phyloP scores from a whole-genome alignment of 148 eudicot genomes.

The Persicaria maculosa region DNA sequence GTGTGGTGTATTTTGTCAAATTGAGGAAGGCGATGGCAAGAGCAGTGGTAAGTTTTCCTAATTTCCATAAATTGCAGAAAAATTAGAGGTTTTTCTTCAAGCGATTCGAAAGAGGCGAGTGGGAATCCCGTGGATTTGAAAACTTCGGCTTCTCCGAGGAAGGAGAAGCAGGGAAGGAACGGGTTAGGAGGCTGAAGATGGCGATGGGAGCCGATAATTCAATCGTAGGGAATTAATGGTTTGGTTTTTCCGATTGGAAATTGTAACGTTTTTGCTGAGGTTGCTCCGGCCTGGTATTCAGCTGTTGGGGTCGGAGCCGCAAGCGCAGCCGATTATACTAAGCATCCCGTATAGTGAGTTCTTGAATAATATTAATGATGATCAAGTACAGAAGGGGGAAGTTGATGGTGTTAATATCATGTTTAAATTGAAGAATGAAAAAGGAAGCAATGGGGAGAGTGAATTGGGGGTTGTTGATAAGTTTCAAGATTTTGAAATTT shows the following conservation, averaged over 20 bases:
- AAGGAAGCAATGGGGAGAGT: conserved; percentile 20
- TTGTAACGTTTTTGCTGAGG: conserved; percentile 66
- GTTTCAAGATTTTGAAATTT: conserved; percentile 52
- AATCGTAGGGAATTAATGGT: conserved; percentile 60
- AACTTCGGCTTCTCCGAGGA: conserved; percentile 28
- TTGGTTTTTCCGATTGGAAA: conserved; percentile 61
- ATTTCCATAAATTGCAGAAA: no score
- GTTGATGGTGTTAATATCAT: conserved; percentile 82
- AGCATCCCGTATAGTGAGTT: conserved; percentile 87
- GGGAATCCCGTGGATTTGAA: conserved; percentile 23
- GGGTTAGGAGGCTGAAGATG: conserved; percentile 46
- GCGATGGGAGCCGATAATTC: conserved; percentile 76
- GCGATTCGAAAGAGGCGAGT: conserved; percentile 32
- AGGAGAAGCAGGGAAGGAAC: conserved; percentile 48
- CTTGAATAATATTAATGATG: conserved; percentile 52
- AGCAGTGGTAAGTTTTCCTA: no score
- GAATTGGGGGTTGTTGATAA: conserved; percentile 28
- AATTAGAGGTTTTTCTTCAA: no score
- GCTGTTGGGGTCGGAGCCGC: conserved; percentile 67
- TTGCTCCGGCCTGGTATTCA: conserved; percentile 60
- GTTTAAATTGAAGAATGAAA: conserved; percentile 68
- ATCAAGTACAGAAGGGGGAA: conserved; percentile 85
- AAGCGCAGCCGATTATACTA: conserved; percentile 40
- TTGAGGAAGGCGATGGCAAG: no score
- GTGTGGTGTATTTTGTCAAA: no score